These are phyloP conservation scores for Cryptosporidium bovis DNA, from an alignment of 169 alveolate species.

Conservation along the genomic window DNA sequence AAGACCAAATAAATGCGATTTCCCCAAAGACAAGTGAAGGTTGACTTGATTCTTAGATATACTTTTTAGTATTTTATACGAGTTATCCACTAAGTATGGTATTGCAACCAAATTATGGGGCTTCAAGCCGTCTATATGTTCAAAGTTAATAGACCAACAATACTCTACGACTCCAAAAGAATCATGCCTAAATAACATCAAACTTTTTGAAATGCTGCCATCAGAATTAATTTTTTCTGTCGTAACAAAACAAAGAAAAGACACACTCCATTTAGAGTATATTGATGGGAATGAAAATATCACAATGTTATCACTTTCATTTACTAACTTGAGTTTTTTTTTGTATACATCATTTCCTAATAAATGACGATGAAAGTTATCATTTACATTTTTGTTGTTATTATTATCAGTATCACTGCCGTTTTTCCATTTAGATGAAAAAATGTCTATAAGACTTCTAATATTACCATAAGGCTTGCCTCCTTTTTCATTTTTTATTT, in stretches of 20 bases:
- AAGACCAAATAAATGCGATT: constrained; percentile 23
- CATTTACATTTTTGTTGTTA: not conserved
- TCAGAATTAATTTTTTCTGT: not conserved
- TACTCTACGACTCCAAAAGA: constrained; percentile 65
- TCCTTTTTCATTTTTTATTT: not conserved
- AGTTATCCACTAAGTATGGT: constrained; percentile 4
- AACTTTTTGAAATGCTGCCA: not conserved
- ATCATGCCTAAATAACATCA: constrained; percentile 55
- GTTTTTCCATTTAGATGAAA: constrained; percentile 4
- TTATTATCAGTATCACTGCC: not conserved
- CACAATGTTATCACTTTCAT: constrained; percentile 7
- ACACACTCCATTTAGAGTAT: constrained; percentile 46
- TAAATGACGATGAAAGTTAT: not conserved
- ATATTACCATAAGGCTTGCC: not conserved
- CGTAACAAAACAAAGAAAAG: constrained; percentile 55
- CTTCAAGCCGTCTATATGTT: not conserved
- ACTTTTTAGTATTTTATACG: not conserved
- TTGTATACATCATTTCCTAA: not conserved
- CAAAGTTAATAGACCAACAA: constrained; percentile 43
- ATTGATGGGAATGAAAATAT: constrained; percentile 66
- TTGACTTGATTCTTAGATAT: constrained; percentile 28
- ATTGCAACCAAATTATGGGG: constrained; percentile 46
- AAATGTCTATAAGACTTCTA: not conserved
- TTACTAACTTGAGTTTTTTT: not conserved
- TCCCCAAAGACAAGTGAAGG: not conserved